Evolutionary conservation across 129 eudicot species (phyloP).

Genomic region (Pittosporum tobira): DNA sequence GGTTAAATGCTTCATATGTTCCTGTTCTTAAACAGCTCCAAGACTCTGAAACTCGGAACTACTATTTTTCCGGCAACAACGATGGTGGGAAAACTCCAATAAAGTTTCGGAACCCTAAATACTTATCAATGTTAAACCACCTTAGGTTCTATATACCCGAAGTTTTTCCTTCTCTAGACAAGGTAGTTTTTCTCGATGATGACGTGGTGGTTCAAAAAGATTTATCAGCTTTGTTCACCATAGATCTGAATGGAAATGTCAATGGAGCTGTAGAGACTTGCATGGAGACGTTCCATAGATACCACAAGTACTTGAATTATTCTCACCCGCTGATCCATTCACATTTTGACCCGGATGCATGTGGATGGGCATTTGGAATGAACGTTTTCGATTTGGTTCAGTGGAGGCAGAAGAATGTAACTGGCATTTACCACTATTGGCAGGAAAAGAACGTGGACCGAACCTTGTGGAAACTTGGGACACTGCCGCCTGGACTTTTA

Average conservation of each 20-base stretch:
- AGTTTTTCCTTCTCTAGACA: slow-evolving; percentile 44
- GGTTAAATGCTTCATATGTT: slow-evolving; percentile 71
- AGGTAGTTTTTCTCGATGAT: slow-evolving; percentile 58
- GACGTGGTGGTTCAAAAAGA: slow-evolving; percentile 66
- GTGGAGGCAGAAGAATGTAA: slow-evolving; percentile 58
- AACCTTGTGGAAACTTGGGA: slow-evolving; percentile 67
- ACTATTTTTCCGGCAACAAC: slow-evolving; percentile 54
- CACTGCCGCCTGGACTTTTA: slow-evolving; percentile 59
- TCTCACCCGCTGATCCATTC: slow-evolving; percentile 65
- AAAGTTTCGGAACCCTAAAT: slow-evolving; percentile 60
- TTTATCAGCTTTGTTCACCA: slow-evolving; percentile 37
- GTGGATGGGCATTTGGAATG: slow-evolving; percentile 81
- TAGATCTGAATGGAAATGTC: slow-evolving; percentile 49
- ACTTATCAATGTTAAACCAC: slow-evolving; percentile 63
- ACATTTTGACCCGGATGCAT: slow-evolving; percentile 68
- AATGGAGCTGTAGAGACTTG: slow-evolving; percentile 78
- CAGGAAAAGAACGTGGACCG: slow-evolving; percentile 69
- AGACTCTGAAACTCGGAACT: slow-evolving; percentile 49
- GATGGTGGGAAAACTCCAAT: slow-evolving; percentile 51
- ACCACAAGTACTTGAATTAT: slow-evolving; percentile 63
- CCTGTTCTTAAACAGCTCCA: slow-evolving; percentile 68
- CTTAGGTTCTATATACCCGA: slow-evolving; percentile 64
- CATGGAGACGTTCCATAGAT: slow-evolving; percentile 70
- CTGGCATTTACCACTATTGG: slow-evolving; percentile 66
- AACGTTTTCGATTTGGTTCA: slow-evolving; percentile 62